Conservation (phyloP, 2,329 filamentous ascomycete genomes). For the Hymenoscyphus scutula region DNA sequence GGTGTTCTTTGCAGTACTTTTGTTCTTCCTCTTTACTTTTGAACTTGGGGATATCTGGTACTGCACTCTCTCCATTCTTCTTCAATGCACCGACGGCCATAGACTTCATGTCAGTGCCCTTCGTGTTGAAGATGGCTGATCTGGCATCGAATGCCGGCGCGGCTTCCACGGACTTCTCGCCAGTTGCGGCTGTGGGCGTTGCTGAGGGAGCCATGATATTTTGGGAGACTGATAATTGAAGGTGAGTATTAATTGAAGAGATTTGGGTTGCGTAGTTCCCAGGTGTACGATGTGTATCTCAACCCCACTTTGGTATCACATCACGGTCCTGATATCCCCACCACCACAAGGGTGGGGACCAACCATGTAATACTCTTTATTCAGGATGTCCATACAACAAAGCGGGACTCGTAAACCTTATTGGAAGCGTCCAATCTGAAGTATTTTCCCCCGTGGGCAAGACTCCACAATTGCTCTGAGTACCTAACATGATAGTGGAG, state of each 20-base stretch:
- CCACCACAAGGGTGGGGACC: neutral
- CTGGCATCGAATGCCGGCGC: neutral
- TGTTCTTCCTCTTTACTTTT: conserved; percentile 28
- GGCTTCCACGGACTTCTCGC: neutral
- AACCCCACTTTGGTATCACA: neutral
- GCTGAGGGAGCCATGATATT: neutral
- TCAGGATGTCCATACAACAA: neutral
- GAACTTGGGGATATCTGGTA: conserved; percentile 18
- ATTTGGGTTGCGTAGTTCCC: neutral
- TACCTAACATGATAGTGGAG: too few species aligned
- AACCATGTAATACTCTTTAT: neutral
- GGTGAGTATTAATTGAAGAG: neutral
- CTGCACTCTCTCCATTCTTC: neutral
- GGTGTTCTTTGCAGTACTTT: conserved; percentile 38
- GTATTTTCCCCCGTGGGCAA: too few species aligned
- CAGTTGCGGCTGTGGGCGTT: neutral
- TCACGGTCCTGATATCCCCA: neutral
- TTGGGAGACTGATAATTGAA: neutral
- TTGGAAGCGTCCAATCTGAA: neutral
- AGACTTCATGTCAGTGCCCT: neutral
- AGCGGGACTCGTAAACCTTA: neutral
- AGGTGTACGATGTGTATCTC: neutral
- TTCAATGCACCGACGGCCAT: conserved; percentile 5
- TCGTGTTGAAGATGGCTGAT: conserved; percentile 8
- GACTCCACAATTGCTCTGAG: too few species aligned